Evolutionary conservation across 768 basidiomycete species (phyloP).

Genomic region (Auriculariales sp.): DNA sequence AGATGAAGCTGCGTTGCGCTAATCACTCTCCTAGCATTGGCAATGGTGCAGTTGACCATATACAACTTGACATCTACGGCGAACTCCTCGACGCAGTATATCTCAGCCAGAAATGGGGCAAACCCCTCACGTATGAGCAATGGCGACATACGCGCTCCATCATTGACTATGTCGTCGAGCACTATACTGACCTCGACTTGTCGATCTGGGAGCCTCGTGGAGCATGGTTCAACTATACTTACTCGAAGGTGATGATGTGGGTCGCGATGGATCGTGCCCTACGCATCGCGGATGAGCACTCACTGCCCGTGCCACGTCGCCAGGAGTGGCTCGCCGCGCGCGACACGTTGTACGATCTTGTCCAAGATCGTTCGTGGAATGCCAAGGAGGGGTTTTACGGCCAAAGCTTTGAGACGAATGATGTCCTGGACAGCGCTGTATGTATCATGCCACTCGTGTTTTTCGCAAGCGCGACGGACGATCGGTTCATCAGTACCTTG

Average conservation of each 20-base stretch:
- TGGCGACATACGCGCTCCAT: no score
- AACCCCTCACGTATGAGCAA: slow-evolving; percentile 43
- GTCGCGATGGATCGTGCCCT: slow-evolving; percentile 88
- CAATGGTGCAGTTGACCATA: slow-evolving; percentile 89
- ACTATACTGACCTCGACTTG: slow-evolving; percentile 66
- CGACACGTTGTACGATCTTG: slow-evolving; percentile 86
- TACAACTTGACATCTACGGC: slow-evolving; percentile 94
- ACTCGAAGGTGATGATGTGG: slow-evolving; percentile 37
- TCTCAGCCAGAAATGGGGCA: slow-evolving; percentile 84
- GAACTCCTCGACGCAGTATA: slow-evolving; percentile 45
- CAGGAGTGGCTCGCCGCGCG: slow-evolving; percentile 58
- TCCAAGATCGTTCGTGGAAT: slow-evolving; percentile 78
- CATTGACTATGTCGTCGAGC: slow-evolving; percentile 65
- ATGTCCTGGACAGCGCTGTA: slow-evolving; percentile 74
- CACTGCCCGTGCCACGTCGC: slow-evolving; percentile 72
- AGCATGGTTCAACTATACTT: neutral
- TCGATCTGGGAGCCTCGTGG: slow-evolving; percentile 24
- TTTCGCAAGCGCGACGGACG: slow-evolving; percentile 81
- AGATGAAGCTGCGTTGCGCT: slow-evolving; percentile 3
- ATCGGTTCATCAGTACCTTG: slow-evolving; percentile 76
- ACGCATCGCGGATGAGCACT: slow-evolving; percentile 87
- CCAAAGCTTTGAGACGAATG: slow-evolving; percentile 80
- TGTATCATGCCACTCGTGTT: slow-evolving; percentile 89
- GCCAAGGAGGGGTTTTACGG: slow-evolving; percentile 51
- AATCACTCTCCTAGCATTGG: slow-evolving; percentile 42